A percentile compares a stretch with the other conserved stretches of the same genome.
Evolutionary conservation across 176 grass and related monocot genomes (phyloP).

Genomic region (Metroxylon sagu): DNA sequence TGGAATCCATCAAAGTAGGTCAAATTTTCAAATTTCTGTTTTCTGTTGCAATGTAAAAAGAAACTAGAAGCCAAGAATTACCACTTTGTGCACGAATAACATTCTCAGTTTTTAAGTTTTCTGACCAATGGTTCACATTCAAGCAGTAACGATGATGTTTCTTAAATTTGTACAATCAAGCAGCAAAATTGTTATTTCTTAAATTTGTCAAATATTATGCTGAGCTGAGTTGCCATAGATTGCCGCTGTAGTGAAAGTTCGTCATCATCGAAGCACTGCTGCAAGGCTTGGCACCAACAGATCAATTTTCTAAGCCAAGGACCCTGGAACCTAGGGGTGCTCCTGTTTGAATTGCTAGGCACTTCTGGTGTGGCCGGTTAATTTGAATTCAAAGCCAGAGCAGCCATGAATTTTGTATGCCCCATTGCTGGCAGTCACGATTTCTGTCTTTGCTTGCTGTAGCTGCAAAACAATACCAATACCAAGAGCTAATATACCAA

Average conservation of each 20-base stretch:
- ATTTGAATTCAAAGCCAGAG: slow-evolving; percentile 39
- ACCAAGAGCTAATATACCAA: no score
- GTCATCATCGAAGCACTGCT: slow-evolving; percentile 42
- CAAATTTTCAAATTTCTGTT: not conserved
- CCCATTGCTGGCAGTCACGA: slow-evolving; percentile 79
- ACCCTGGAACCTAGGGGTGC: slow-evolving; percentile 48
- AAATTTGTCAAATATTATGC: not conserved
- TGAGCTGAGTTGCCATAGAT: slow-evolving; percentile 32
- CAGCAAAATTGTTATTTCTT: no score
- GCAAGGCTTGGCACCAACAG: slow-evolving; percentile 59
- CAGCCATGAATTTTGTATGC: slow-evolving; percentile 93
- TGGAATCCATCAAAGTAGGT: no score
- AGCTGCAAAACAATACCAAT: slow-evolving; percentile 87
- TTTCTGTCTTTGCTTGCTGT: slow-evolving; percentile 87
- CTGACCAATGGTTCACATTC: slow-evolving; percentile 38
- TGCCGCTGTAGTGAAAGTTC: slow-evolving; percentile 21
- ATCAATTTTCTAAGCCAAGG: slow-evolving; percentile 70
- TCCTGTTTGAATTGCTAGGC: slow-evolving; percentile 39
- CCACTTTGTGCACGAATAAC: slow-evolving; percentile 10
- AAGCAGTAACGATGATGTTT: slow-evolving; percentile 3
- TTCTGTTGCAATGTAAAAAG: slow-evolving; percentile 3
- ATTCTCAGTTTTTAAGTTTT: slow-evolving; percentile 27
- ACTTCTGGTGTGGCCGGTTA: slow-evolving; percentile 43
- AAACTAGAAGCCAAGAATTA: not conserved
- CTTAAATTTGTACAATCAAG: no score